Base-by-base conservation (phyloP, 2,329 filamentous ascomycete genomes). In the Epichloe uncinata region DNA sequence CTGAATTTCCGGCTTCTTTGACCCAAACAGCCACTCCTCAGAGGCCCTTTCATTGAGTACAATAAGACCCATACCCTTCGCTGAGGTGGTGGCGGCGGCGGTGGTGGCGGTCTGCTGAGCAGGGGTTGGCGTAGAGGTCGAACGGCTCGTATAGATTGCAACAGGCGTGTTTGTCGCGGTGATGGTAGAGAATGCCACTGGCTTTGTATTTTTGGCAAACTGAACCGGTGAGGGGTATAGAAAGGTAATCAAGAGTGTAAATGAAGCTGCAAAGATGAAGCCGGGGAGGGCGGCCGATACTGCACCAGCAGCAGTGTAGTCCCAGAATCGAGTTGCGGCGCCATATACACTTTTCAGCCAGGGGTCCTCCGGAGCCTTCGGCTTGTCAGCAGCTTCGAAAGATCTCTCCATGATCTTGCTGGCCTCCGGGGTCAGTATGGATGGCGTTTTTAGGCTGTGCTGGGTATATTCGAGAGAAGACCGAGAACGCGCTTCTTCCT, bases 401-500 rank as follows among this genome's bases (percentile, higher is more conserved):
- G 54, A 34, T 35, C 47, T 52, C 45, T 60, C 58, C 42, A 63
- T 51, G 33, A 63, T 56, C 45, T 58, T 57, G 51, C 59, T 65
- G 20, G 60, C 61, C 42, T 68, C 66, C 11, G 65, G 64, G 4
- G 65, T 64, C n/a, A 58, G 55, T 26, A 69, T 62, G 26, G 69
- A 71, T 4, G 73, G 73, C 36, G 63, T 71, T 45, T 63, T 64
- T 41, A 76, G 68, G 48, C 67, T 70, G 56, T 75, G 64, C 44
- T 75, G 72, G 20, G 73, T 71, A 54, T 77, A 77, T 49, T 69
- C 66, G 26, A 75, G 67, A 20, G 73, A 74, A 11, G 61, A 60
- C 51, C 61, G 56, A 52, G 66, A 68, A 26, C 64, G 64, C 7
- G 60, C 63, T 22, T 68, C 67, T 16, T 71, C 68, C 26, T 75